Evolutionary conservation across 1,284 basidiomycete species (phyloP).

Genomic region (Puccinia horiana): DNA sequence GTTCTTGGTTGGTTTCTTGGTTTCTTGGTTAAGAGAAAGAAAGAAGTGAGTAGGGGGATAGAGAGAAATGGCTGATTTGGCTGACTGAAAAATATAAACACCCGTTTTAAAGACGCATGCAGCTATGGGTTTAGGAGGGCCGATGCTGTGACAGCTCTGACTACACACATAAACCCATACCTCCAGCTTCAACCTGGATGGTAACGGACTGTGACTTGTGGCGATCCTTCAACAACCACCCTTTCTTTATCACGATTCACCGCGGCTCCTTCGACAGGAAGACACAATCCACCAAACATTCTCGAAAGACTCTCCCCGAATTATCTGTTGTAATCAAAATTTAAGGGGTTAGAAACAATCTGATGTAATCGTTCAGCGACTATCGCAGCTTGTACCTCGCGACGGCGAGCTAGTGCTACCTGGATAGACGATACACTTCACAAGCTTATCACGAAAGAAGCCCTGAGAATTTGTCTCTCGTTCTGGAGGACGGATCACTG

Average conservation of each 20-base stretch:
- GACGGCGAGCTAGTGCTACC: not conserved
- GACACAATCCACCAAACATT: not conserved
- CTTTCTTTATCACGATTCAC: not conserved
- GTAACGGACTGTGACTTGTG: not conserved
- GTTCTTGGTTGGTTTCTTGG: not conserved
- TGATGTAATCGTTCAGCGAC: too few species aligned
- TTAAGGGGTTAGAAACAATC: too few species aligned
- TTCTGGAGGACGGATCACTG: not conserved
- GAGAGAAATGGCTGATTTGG: not conserved
- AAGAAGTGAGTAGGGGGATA: not conserved
- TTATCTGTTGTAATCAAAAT: too few species aligned
- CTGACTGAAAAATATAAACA: not conserved
- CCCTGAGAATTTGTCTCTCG: not conserved
- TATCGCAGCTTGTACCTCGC: not conserved
- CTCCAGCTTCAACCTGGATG: not conserved
- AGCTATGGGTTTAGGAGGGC: not conserved
- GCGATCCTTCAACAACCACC: not conserved
- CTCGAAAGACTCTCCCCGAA: not conserved
- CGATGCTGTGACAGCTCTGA: not conserved
- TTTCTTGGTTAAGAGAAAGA: not conserved
- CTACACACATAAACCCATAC: not conserved
- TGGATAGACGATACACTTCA: not conserved
- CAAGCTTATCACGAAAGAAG: not conserved
- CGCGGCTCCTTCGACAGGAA: slow-evolving; percentile 2
- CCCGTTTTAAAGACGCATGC: slow-evolving; percentile 13